A percentile compares a stretch with the other conserved stretches of the same genome.
Evolutionary conservation across 2,329 filamentous ascomycete genomes (phyloP).

Genomic region (Dactylonectria macrodidyma): DNA sequence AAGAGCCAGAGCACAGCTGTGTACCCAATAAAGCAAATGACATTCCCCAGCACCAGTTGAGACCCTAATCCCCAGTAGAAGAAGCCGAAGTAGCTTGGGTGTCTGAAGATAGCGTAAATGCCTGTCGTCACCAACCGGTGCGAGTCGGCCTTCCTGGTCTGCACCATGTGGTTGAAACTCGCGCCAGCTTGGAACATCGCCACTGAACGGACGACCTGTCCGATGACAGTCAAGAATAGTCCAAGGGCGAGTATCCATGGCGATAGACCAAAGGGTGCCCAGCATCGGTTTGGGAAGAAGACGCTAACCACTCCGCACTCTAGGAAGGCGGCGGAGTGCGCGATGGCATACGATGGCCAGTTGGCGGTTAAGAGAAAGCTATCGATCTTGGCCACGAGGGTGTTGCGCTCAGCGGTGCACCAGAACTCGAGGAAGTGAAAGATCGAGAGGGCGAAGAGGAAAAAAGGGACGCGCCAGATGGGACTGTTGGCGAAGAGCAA

Average conservation of each 20-base stretch:
- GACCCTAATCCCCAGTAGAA: slow-evolving; percentile 99
- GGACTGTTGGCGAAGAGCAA: slow-evolving; percentile 59
- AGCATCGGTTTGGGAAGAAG: slow-evolving; percentile 66
- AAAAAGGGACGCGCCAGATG: slow-evolving; percentile 76
- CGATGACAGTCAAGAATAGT: slow-evolving; percentile 73
- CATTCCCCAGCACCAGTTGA: slow-evolving; percentile 90
- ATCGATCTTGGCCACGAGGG: slow-evolving; percentile 76
- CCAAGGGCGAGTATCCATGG: slow-evolving; percentile 68
- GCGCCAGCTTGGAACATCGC: slow-evolving; percentile 92
- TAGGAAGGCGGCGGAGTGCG: slow-evolving; percentile 80
- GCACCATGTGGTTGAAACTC: slow-evolving; percentile 93
- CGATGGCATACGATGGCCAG: slow-evolving; percentile 86
- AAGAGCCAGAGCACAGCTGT: slow-evolving; percentile 86
- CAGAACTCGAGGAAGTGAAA: slow-evolving; percentile 99
- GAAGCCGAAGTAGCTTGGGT: slow-evolving; percentile 97
- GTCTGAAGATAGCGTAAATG: slow-evolving; percentile 82
- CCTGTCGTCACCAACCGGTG: slow-evolving; percentile 89
- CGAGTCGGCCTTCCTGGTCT: slow-evolving; percentile 75
- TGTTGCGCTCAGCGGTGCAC: slow-evolving; percentile 89
- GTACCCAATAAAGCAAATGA: slow-evolving; percentile 83
- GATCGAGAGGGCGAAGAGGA: slow-evolving; percentile 76
- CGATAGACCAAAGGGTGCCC: slow-evolving; percentile 62
- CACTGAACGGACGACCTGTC: slow-evolving; percentile 82
- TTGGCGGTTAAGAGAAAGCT: slow-evolving; percentile 90
- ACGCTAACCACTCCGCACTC: slow-evolving; percentile 78